Conservation (phyloP, 2,329 filamentous ascomycete species). For the Pseudogymnoascus sp. region DNA sequence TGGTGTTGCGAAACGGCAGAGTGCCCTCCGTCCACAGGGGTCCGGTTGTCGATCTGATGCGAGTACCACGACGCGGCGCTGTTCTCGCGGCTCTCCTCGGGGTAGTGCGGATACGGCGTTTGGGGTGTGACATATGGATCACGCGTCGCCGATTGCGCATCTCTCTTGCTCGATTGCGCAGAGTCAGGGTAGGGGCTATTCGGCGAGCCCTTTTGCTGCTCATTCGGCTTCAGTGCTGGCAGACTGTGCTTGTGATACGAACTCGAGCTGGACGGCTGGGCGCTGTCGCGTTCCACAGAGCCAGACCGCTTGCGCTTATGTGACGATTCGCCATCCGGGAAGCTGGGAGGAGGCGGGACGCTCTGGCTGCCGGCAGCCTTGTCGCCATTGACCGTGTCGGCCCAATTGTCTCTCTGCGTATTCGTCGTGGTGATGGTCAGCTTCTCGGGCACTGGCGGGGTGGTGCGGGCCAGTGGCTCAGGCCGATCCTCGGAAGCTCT, state of each 20-base stretch:
- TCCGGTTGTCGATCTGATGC: slow-evolving; percentile 40
- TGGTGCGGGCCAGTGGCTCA: slow-evolving; percentile 14
- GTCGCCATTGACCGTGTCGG: slow-evolving; percentile 18
- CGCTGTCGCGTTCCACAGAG: slow-evolving; percentile 41
- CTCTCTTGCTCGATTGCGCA: slow-evolving; percentile 21
- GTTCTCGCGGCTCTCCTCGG: slow-evolving; percentile 37
- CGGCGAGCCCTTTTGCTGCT: slow-evolving; percentile 28
- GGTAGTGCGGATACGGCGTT: slow-evolving; percentile 37
- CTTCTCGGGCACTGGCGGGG: slow-evolving; percentile 27
- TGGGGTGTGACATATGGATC: slow-evolving; percentile 36
- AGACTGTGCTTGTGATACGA: slow-evolving; percentile 30
- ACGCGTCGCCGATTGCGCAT: slow-evolving; percentile 14
- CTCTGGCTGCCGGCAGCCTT: slow-evolving; percentile 10
- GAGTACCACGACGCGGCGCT: slow-evolving; percentile 41
- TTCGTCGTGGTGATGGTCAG: slow-evolving; percentile 24
- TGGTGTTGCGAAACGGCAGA: slow-evolving; percentile 37
- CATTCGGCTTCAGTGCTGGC: slow-evolving; percentile 27
- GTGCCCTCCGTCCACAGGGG: slow-evolving; percentile 31
- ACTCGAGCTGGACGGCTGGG: slow-evolving; percentile 25
- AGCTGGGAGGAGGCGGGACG: slow-evolving; percentile 16
- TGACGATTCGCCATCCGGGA: slow-evolving; percentile 31
- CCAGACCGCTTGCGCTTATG: slow-evolving; percentile 64
- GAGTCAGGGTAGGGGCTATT: slow-evolving; percentile 22
- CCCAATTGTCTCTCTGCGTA: slow-evolving; percentile 26
- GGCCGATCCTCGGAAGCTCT: slow-evolving; percentile 23